Base-by-base conservation (phyloP, 306 rosid genomes). In the Corylus heterophylla region DNA sequence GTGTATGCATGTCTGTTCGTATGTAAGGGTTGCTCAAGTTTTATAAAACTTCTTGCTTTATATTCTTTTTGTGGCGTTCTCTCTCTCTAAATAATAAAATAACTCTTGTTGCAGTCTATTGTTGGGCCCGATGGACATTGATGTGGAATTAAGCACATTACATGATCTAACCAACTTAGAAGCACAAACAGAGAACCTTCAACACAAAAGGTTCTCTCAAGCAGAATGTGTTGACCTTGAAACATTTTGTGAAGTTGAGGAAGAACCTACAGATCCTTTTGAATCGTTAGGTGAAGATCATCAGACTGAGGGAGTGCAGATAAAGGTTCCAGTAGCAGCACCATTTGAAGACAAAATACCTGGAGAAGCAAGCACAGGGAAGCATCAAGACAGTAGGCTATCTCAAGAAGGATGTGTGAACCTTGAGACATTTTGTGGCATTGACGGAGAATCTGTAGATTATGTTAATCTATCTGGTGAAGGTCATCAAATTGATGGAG, bases 101-200 rank as follows among this genome's bases (percentile, higher is more conserved):
- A 68, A 76, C 73, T 77, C 70, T 76, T 78, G 22, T 83, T 78
- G 85, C 90, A 92, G 93, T 58, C 56, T 61, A 73, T 86, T 80
- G 5, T 76, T 78, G 75, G 78, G 77, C 78, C 39, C 66, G 75
- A 78, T 89, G 91, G 86, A 77, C 74, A 55, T 82, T 58, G 84
- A 79, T 77, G 78, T 75, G 67, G 89, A 85, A 69, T 56, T 74
- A 67, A 80, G 83, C 61, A 79, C 85, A 58, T 76, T 76, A 3
- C 72, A 75, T 80, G 72, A 73, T 81, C 67, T 77, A 58, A 70
- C 49, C 35, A 67, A 66, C 76, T 82, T 80, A 29, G 63, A 25
- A 8, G 71, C 64, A 48, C 62, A 74, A 58, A 17, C 73, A 31
- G 87, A 85, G 74, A 76, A 63, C 61, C 69, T 69, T 70, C 85